A percentile compares a stretch with the other conserved stretches of the same genome.
phyloP scores from a whole-genome alignment of 108 stramenopile genomes.

The Nitzschia sp. region DNA sequence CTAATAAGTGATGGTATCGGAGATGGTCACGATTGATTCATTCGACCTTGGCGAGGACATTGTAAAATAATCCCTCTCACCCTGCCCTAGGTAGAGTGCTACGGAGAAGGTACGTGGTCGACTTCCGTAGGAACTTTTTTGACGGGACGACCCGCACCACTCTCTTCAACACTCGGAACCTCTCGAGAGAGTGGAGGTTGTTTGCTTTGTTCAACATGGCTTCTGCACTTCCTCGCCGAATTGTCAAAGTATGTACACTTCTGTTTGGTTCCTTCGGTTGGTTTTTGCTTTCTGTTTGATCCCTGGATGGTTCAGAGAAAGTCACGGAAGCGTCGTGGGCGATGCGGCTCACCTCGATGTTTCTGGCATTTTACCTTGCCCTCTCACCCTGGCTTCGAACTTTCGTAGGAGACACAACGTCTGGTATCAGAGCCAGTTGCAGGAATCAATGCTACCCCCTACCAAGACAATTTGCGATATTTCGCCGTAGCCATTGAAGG shows the following conservation, averaged over 20 bases:
- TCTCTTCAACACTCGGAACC: too few species aligned
- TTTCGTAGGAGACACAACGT: constrained; percentile 88
- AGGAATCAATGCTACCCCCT: constrained; percentile 96
- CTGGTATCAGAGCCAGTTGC: constrained; percentile 95
- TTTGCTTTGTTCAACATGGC: too few species aligned
- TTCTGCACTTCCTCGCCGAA: constrained; percentile 24
- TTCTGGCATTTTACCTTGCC: not conserved
- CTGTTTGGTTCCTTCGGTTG: not conserved
- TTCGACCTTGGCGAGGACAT: too few species aligned
- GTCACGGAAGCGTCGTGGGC: not conserved
- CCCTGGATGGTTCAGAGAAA: not conserved
- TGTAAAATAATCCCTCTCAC: too few species aligned
- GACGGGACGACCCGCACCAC: too few species aligned
- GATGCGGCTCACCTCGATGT: not conserved
- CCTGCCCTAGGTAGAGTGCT: too few species aligned
- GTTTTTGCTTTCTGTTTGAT: not conserved
- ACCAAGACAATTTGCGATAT: constrained; percentile 96
- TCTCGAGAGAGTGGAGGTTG: too few species aligned
- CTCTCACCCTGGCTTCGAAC: not conserved
- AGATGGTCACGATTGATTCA: too few species aligned
- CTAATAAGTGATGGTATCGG: too few species aligned
- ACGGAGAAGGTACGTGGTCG: too few species aligned
- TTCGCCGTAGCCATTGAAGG: constrained; percentile 97
- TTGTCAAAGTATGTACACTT: constrained; percentile 19
- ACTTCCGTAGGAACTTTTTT: too few species aligned